Base-by-base conservation (phyloP, 2,329 filamentous ascomycete genomes). In the Eurotiales sp. region DNA sequence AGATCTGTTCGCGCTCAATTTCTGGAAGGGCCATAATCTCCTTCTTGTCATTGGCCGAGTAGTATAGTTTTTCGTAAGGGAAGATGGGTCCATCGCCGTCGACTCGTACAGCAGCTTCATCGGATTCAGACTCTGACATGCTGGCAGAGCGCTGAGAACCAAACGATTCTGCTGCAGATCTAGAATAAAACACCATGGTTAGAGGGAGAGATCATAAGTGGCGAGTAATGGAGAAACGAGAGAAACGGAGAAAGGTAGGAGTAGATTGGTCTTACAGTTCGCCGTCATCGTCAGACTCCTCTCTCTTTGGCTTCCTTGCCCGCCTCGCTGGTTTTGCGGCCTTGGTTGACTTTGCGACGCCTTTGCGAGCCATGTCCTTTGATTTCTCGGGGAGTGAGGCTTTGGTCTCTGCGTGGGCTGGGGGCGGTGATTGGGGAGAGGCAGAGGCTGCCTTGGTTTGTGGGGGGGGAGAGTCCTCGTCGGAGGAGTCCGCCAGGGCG, bases 1-100 rank as follows among this genome's bases (percentile, higher is more conserved):
- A 81, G 40, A 96, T 85, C 65, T 90, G 84, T 70, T 99, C 93
- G 56, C 92, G 87, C 65, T 95, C 85, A 46, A 97, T 85, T 73
- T 97, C 91, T 25, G 90, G 86, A 80, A 96, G 84, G 51, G 78
- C 81, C 80, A 93, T 85, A 56, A 99, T 93, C 46, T 87, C 78
- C 7, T 79, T 79, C 69, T 88, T 91, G 64, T 93, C 88, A 34
- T 82, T 78, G 40, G 83, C 77, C 58, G 83, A 87, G 61, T 82
- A 80, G 68, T 89, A 93, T 63, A 93, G 85, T 60, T 92, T 91
- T 58, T 99, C 93, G 56, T 96, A 81, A 0, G 92, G 90, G 65
- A 95, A 84, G 62, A 68, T 86, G 76, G 63, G 85, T 4, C 72
- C 69, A 47, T 74, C 70, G 36, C 72, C 71, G 21, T 64, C 72